Base-by-base conservation (phyloP, 2,329 filamentous ascomycete genomes). In the Mycosphaerelloides madeirae region DNA sequence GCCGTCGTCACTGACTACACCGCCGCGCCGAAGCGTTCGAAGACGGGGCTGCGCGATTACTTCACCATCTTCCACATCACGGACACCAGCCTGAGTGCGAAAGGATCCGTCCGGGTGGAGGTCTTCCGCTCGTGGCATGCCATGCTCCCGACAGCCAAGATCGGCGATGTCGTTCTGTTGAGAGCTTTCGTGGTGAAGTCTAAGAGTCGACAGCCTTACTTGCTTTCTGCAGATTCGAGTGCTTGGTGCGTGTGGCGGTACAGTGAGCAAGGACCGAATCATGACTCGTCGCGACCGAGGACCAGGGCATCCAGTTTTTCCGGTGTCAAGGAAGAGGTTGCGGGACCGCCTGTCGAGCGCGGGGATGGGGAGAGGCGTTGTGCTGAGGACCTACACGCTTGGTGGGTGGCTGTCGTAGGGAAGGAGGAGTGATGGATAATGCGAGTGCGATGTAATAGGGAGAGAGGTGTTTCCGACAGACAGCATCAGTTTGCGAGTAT, bases 161-260 rank as follows among this genome's bases (percentile, higher is more conserved):
- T 50, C 0, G 73, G 73, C 18, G 73, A 75, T 32, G 63, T 73
- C 0, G 55, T 76, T 0, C 48, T 76, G 18, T 57, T 75, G 3
- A 61, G 72, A 3, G 58, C 53, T 0, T 74, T 75, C 36, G 48
- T 41, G 0, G 71, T 74, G n/a, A 68, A 65, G 53, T 68, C 62
- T 12, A 48, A 62, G 13, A 68, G 69, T 37, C 53, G 61, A 9
- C 43, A 54, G 60, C n/a, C 60, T 38, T 56, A 59, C 52, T 13
- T 76, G 7, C 40, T 68, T 7, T 72, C 68, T 28, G 61, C 57
- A 1, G 70, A 72, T 5, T 64, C 67, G 37, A 71, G 68, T 41
- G 63, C 61, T 2, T 76, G 72, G 72, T 72, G 69, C 44, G 71
- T 74, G 2, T 75, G 71, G 69, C 58, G 68, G 3, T 52, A 52